These are phyloP conservation scores for Sporothrix protearum DNA, from an alignment of 2,329 filamentous ascomycete species.

Conservation along the genomic window DNA sequence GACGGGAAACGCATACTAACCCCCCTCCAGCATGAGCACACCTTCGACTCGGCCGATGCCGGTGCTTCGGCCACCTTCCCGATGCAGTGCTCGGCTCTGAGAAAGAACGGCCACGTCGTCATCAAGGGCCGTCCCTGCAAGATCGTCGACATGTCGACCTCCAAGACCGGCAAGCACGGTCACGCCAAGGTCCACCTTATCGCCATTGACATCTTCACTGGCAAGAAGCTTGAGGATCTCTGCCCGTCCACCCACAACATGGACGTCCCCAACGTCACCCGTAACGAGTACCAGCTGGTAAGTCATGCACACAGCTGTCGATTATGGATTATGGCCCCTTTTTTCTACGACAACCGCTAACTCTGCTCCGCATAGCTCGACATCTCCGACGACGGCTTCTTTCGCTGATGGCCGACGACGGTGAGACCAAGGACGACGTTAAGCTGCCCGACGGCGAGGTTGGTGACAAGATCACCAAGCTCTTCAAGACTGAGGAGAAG, in stretches of 20 bases:
- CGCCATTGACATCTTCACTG: conserved; percentile 97
- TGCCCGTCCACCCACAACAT: conserved; percentile 97
- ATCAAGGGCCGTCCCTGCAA: conserved; percentile 99
- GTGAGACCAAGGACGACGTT: conserved; percentile 90
- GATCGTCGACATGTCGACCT: conserved; percentile 99
- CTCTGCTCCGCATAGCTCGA: conserved; percentile 61
- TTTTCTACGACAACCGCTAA: not conserved
- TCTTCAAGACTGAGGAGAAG: conserved; percentile 79
- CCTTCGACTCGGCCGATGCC: conserved; percentile 92
- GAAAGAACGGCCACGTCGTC: conserved; percentile 98
- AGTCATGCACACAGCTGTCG: conserved; percentile 41
- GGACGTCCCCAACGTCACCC: conserved; percentile 92
- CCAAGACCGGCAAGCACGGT: conserved; percentile 99
- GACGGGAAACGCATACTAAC: not conserved
- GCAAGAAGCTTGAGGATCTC: conserved; percentile 99
- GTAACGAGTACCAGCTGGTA: conserved; percentile 91
- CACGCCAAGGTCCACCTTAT: conserved; percentile 99
- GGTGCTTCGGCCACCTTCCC: conserved; percentile 92
- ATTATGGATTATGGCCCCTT: not conserved
- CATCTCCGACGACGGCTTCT: conserved; percentile 91
- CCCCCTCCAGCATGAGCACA: conserved; percentile 56
- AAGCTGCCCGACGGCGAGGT: conserved; percentile 86
- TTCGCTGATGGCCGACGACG: conserved; percentile 84
- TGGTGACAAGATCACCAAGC: conserved; percentile 78
- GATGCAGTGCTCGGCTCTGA: conserved; percentile 99